Evolutionary conservation across 108 stramenopile species (phyloP).

Genomic region (Conticribra weissflogii): DNA sequence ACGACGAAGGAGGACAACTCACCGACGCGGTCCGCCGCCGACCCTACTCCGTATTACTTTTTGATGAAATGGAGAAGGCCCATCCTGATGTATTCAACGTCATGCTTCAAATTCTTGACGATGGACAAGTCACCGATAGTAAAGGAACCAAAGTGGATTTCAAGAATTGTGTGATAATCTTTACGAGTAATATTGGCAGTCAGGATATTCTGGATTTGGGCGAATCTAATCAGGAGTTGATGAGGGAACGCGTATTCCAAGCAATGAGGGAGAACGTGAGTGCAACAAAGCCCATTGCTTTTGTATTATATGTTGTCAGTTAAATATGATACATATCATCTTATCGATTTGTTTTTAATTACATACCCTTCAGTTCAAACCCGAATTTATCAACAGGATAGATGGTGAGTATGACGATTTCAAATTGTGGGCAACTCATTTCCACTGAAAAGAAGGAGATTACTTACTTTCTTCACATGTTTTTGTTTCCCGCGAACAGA

Average conservation of each 20-base stretch:
- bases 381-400: slow-evolving; percentile 98
- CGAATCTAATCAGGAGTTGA: slow-evolving; percentile 63
- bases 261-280: slow-evolving; percentile 79
- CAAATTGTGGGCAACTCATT: too few species aligned
- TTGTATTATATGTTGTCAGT: not conserved
- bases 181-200: slow-evolving; percentile 96
- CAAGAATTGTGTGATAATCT: slow-evolving; percentile 94
- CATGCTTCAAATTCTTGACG: slow-evolving; percentile 96
- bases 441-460: too few species aligned
- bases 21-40: slow-evolving; percentile 97
- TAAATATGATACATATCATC: not conserved
- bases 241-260: slow-evolving; percentile 66
- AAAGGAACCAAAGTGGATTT: slow-evolving; percentile 97
- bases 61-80: slow-evolving; percentile 99
- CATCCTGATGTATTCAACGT: slow-evolving; percentile 98
- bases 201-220: slow-evolving; percentile 87
- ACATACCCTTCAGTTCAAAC: slow-evolving; percentile 68
- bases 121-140: slow-evolving; percentile 96
- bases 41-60: slow-evolving; percentile 95
- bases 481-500: too few species aligned
- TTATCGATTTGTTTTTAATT: too few species aligned
- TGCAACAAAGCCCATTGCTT: not conserved
- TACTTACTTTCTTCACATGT: too few species aligned
- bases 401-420: too few species aligned
- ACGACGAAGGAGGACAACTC: slow-evolving; percentile 98